A percentile compares a stretch with the other conserved stretches of the same genome.
Evolutionary conservation across 177 flowering plant genomes (phyloP).

Genomic region (Tripterygium wilfordii): DNA sequence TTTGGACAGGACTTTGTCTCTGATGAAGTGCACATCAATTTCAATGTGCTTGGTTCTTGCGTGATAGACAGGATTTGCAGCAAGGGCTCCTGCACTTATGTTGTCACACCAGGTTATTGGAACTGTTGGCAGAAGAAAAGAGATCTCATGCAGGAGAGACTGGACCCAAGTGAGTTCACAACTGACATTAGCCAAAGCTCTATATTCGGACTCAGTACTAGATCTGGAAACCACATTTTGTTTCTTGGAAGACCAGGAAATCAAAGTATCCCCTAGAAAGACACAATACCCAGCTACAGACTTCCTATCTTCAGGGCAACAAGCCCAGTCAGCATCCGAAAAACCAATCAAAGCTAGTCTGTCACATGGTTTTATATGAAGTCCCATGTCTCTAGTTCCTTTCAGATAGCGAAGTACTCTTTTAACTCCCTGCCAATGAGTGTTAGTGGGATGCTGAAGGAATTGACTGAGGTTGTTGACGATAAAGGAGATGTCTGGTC

Average conservation of each 20-base stretch:
- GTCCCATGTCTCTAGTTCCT: neutral
- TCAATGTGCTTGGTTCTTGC: neutral
- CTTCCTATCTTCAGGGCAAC: neutral
- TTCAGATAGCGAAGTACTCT: neutral
- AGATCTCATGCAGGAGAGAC: neutral
- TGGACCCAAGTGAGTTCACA: neutral
- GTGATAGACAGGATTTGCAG: neutral
- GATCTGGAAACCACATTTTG: neutral
- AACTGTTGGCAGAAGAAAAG: neutral
- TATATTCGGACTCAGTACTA: neutral
- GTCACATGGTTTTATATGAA: too few species aligned
- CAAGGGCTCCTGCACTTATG: neutral
- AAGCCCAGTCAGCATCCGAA: constrained; percentile 1
- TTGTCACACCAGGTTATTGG: neutral
- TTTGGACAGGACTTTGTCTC: too few species aligned
- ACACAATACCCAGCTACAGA: constrained; percentile 1
- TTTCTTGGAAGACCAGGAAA: neutral
- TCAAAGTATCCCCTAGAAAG: constrained; percentile 1
- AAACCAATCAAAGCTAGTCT: neutral
- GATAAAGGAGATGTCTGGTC: neutral
- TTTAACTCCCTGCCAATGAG: neutral
- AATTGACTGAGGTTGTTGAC: neutral
- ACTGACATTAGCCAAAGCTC: neutral
- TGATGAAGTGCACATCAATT: too few species aligned
- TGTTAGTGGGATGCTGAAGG: neutral